These are phyloP conservation scores for Leccinellum luteum DNA, from an alignment of 768 basidiomycete species.

Conservation along the genomic window DNA sequence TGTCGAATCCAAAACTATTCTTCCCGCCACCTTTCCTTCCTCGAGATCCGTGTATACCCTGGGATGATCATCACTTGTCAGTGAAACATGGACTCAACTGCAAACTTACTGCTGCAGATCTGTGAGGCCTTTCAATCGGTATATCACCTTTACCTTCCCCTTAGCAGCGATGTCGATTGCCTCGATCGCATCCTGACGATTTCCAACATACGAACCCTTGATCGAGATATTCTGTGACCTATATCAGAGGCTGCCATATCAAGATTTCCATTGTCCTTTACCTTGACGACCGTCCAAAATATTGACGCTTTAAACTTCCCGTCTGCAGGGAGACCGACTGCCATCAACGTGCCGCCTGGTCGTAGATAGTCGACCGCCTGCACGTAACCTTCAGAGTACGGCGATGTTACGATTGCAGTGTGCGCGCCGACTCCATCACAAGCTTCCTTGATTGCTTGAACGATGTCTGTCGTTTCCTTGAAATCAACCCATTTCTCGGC, in stretches of 20 bases:
- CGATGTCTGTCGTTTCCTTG: constrained; percentile 60
- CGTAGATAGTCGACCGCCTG: constrained; percentile 77
- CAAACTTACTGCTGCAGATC: constrained; percentile 51
- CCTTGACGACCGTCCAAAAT: constrained; percentile 70
- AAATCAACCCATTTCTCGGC: constrained; percentile 83
- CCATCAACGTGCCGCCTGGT: constrained; percentile 69
- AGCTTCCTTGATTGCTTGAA: constrained; percentile 52
- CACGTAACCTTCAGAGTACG: constrained; percentile 38
- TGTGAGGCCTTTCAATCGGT: constrained; percentile 41
- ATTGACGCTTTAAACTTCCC: constrained; percentile 59
- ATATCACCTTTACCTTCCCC: constrained; percentile 67
- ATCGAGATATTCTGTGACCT: constrained; percentile 22
- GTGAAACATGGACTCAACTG: background rate
- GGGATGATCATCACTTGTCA: background rate
- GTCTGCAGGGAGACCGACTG: constrained; percentile 68
- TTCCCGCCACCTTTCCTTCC: constrained; percentile 41
- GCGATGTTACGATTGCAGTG: constrained; percentile 60
- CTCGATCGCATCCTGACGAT: constrained; percentile 81
- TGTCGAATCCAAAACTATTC: constrained; percentile 37
- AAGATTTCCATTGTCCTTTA: constrained; percentile 4
- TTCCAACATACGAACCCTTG: constrained; percentile 51
- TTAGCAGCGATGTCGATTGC: constrained; percentile 71
- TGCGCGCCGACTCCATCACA: constrained; percentile 74
- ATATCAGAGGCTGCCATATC: background rate
- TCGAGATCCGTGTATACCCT: constrained; percentile 41